Evolutionary conservation across 1,284 basidiomycete genomes (phyloP).

Genomic region (Boletellus deceptivus): DNA sequence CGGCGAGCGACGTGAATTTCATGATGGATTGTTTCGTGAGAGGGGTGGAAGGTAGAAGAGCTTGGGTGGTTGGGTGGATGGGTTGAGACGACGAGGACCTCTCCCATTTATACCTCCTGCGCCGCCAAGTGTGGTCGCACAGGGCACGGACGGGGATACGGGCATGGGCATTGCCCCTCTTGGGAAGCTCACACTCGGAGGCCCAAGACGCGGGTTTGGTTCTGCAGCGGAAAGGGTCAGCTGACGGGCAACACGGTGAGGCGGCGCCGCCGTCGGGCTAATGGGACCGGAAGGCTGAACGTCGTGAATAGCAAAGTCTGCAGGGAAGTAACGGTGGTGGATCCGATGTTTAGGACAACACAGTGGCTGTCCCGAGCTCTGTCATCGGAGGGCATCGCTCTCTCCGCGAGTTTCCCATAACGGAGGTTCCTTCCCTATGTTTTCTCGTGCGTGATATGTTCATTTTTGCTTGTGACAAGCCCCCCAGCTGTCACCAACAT

Average conservation of each 20-base stretch:
- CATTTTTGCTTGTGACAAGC: background rate
- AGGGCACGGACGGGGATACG: background rate
- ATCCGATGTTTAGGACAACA: background rate
- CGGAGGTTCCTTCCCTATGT: slow-evolving; percentile 1
- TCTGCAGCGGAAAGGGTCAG: background rate
- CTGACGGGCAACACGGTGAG: slow-evolving; percentile 4
- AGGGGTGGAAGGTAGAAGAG: background rate
- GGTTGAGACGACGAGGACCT: background rate
- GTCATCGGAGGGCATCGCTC: background rate
- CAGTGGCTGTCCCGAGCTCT: background rate
- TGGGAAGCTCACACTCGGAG: slow-evolving; percentile 1
- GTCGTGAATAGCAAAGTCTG: background rate
- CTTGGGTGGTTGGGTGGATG: background rate
- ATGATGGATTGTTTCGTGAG: slow-evolving; percentile 11
- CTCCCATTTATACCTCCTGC: slow-evolving; percentile 15
- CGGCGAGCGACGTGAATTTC: slow-evolving; percentile 21
- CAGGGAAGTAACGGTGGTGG: background rate
- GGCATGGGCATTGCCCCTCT: background rate
- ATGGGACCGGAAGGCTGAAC: background rate
- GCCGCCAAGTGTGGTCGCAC: background rate
- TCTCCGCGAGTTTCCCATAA: slow-evolving; percentile 4
- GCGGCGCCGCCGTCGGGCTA: slow-evolving; percentile 1
- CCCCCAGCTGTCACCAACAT: background rate
- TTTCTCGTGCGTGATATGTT: background rate
- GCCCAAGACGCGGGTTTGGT: background rate